A percentile compares a stretch with the other conserved stretches of the same genome.
Evolutionary conservation across 495 filamentous ascomycete species (phyloP).

Genomic region (Evernia prunastri): DNA sequence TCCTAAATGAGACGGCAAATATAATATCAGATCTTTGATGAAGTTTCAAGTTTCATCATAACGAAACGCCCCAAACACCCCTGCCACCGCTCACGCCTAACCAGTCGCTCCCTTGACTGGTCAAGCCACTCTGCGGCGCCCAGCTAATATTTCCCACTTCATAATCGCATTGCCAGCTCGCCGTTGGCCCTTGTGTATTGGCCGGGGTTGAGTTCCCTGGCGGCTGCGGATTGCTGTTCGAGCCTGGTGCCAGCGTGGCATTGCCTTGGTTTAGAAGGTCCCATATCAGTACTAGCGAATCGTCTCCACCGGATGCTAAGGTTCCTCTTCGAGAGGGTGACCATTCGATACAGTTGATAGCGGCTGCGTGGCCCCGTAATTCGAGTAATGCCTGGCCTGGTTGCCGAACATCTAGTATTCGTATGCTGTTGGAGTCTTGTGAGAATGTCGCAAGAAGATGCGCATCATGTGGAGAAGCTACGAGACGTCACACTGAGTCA

Average conservation of each 20-base stretch:
- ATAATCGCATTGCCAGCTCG: conserved; percentile 90
- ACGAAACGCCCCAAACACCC: conserved; percentile 81
- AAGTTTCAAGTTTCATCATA: conserved; percentile 37
- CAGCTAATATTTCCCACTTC: conserved; percentile 94
- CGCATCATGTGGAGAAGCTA: conserved; percentile 88
- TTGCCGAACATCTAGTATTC: conserved; percentile 94
- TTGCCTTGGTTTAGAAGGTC: conserved; percentile 68
- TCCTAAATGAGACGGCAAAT: neutral
- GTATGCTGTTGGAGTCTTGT: conserved; percentile 83
- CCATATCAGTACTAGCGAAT: conserved; percentile 87
- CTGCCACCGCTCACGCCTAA: conserved; percentile 86
- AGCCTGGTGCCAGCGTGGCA: conserved; percentile 38
- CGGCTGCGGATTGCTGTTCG: conserved; percentile 36
- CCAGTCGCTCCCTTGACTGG: conserved; percentile 81
- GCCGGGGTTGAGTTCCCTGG: conserved; percentile 38
- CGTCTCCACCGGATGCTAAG: conserved; percentile 87
- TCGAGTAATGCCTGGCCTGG: conserved; percentile 93
- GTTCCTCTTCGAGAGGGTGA: conserved; percentile 78
- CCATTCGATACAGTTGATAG: conserved; percentile 93
- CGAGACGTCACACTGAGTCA: conserved; percentile 16
- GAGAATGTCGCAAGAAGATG: conserved; percentile 96
- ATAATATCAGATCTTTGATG: neutral
- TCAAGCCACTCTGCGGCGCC: conserved; percentile 72
- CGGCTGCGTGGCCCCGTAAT: conserved; percentile 79
- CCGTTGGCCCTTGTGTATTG: conserved; percentile 62